A percentile compares a stretch with the other conserved stretches of the same genome.
Conservation (phyloP, 331 rosid genomes). For the Rosa hybrid region DNA sequence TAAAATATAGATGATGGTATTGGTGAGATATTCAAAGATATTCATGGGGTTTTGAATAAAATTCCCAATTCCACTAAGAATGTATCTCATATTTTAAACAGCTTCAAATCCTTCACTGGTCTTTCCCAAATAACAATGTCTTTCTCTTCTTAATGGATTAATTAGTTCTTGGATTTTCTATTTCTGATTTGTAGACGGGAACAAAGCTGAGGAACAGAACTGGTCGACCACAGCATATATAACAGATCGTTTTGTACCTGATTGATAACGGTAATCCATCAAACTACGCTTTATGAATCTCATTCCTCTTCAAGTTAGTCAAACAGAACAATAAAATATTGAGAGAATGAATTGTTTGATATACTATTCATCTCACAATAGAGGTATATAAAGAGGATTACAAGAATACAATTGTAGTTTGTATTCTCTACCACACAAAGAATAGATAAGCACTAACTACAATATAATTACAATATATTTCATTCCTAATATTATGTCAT, state of each 20-base stretch:
- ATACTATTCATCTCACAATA: no score
- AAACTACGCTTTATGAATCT: background rate
- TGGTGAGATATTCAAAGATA: background rate
- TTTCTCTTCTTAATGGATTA: no score
- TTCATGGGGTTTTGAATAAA: background rate
- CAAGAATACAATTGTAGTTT: no score
- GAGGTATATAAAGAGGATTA: no score
- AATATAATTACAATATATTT: no score
- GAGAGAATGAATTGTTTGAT: no score
- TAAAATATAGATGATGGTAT: background rate
- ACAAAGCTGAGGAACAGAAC: background rate
- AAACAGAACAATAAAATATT: no score
- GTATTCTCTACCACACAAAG: no score
- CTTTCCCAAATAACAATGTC: no score
- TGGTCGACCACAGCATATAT: background rate
- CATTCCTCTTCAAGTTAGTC: background rate
- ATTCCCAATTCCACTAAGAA: background rate
- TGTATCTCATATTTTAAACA: background rate
- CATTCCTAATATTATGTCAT: no score
- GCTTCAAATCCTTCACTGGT: background rate
- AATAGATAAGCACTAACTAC: no score
- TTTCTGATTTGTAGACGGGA: background rate
- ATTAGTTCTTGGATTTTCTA: background rate
- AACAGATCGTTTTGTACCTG: background rate
- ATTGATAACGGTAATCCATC: background rate